Evolutionary conservation across 2,329 filamentous ascomycete genomes (phyloP), one percentile per base, ranked within the genome.

Genomic region (Sarocladium kiliense): DNA sequence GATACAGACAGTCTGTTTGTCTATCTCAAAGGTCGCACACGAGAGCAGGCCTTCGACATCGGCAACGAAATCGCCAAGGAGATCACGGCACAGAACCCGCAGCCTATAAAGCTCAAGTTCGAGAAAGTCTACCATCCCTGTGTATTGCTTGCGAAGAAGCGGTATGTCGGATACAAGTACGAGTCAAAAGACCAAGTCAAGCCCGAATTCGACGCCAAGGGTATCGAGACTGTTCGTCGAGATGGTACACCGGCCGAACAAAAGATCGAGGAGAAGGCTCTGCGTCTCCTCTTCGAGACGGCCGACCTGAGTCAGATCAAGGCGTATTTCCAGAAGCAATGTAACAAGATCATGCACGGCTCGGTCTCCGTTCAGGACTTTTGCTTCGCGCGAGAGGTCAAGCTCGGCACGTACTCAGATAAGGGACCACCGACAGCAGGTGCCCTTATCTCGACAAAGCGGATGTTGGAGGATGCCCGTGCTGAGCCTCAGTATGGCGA

Each of bases 51-150:
- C 0, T 99, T 99, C 69, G 81, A 87, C 55, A 91, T 99, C 54
- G 95, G 94, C 27, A 85, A 92, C 62, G 93, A 97, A 66, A 99
- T 99, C 58, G 88, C 92, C 32, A 83, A 88, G 64, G 86, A 87
- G 14, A 84, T 99, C 56, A 97, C 94, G 0, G 82, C 90, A 55
- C 87, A 89, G 75, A 99, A 97, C 65, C 95, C 94, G 2, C 83
- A 87, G 1, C 94, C 94, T 0, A 78, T 99, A 61, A 97, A 96
- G 71, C 86, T 99, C 59, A 97, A 97, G 68, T 97, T 99, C 62
- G 94, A 99, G 68, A 99, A 99, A 64, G 93, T 99, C 1, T 99
- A 99, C 70, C 89, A 96, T 60, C 94, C 95, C 0, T 97, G 93
- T 66, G 85, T 97, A 0, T 79, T 99, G 3, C 80, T 99, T 0